Conservation (phyloP, 805 yeast genomes). For the Dipodascopsis uninucleata region DNA sequence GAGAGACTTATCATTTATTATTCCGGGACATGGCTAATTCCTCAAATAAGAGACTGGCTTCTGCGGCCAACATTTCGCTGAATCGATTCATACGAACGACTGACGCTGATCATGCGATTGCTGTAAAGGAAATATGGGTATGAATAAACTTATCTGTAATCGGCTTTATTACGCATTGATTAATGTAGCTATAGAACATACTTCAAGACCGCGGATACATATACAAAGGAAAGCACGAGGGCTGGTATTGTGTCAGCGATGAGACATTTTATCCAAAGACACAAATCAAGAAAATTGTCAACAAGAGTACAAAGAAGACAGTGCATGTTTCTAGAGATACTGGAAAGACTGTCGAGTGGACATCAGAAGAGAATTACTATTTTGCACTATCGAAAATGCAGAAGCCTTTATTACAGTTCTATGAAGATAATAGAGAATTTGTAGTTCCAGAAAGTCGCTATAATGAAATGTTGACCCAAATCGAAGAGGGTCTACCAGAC, state of each 20-base stretch:
- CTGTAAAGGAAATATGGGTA: conserved; percentile 69
- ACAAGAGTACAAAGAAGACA: conserved; percentile 30
- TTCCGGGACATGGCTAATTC: neutral
- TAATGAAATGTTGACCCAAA: conserved; percentile 53
- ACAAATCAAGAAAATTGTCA: conserved; percentile 52
- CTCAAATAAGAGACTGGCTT: conserved; percentile 47
- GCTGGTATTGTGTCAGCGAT: conserved; percentile 94
- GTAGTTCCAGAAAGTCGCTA: conserved; percentile 64
- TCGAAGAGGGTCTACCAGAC: conserved; percentile 53
- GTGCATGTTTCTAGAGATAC: conserved; percentile 53
- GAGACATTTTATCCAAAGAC: conserved; percentile 88
- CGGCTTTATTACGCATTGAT: neutral
- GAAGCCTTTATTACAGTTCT: conserved; percentile 47
- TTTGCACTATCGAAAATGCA: conserved; percentile 68
- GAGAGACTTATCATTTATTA: too few relatives aligned
- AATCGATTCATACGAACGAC: conserved; percentile 89
- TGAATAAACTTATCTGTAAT: neutral
- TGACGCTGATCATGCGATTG: conserved; percentile 65
- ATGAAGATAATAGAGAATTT: conserved; percentile 52
- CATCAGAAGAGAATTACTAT: conserved; percentile 81
- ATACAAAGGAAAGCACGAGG: conserved; percentile 78
- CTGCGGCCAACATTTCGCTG: conserved; percentile 52
- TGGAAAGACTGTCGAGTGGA: conserved; percentile 67
- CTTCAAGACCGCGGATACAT: conserved; percentile 61
- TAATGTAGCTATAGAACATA: conserved; percentile 29